Evolutionary conservation across 169 alveolate species (phyloP), one percentile per base, ranked within the genome.

Genomic region (Babesia sp.): DNA sequence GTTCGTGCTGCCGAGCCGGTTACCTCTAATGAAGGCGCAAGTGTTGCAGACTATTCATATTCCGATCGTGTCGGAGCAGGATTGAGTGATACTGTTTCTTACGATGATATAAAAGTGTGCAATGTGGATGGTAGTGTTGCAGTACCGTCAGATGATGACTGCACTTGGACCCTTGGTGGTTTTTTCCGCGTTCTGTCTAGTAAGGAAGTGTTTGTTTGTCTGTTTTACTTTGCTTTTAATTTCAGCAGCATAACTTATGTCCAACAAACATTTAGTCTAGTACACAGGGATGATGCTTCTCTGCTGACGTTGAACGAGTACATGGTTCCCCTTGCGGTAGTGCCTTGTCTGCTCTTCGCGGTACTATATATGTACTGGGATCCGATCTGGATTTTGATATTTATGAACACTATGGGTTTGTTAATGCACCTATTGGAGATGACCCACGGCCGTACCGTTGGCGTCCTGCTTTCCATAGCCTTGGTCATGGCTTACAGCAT

Each of bases 161-260:
- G 33, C 28, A 42, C 18, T 24, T 78, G 86, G 86, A 78, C 72
- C 4, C 50, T 44, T n/a, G 39, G 42, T 22, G 84, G 87, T 16
- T 48, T 69, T 22, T 20, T 58, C 31, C 9, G 46, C 26, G 59
- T 34, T 18, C 69, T 79, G 18, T 3, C 29, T 9, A 28, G 45
- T 6, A 34, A 31, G 45, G 83, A 69, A 64, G 83, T 79, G 1
- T 24, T 79, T 26, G 51, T 48, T 48, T 79, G 53, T 20, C 7
- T 48, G 18, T 64, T 69, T 14, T 79, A 79, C 45, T 79, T 54
- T 54, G 68, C 80, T 8, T 71, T 61, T 33, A 79, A 79, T 45
- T 74, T 79, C 75, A 22, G 66, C 54, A 45, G 77, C 45, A 45
- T 79, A 26, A 79, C 87, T 26, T 70, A 59, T 56, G 50, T 63